These are phyloP conservation scores for Dorcoceras hygrometricum DNA, from an alignment of 257 asterid genomes.

Conservation along the genomic window DNA sequence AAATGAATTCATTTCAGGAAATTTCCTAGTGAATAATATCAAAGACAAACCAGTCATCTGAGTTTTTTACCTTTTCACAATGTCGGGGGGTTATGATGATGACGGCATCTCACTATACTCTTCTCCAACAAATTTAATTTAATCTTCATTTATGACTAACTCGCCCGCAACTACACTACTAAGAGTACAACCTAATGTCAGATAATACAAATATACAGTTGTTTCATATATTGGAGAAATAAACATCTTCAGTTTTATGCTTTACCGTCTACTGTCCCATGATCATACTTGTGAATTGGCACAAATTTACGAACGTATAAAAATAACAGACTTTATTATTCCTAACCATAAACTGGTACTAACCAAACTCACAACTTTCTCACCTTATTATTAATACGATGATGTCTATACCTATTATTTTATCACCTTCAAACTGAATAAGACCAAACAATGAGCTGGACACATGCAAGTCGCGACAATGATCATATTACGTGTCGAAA, in stretches of 20 bases:
- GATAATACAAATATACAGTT: background rate
- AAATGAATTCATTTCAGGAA: background rate
- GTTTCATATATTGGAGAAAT: background rate
- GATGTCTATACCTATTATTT: background rate
- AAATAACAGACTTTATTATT: background rate
- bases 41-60: background rate
- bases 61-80: background rate
- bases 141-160: background rate
- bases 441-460: conserved; percentile 8
- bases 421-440: background rate
- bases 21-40: background rate
- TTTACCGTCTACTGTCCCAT: background rate
- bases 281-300: background rate
- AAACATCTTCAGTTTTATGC: background rate
- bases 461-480: conserved; percentile 23
- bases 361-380: background rate
- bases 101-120: background rate
- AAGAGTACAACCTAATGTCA: background rate
- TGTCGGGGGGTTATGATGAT: background rate
- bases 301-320: background rate
- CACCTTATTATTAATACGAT: background rate
- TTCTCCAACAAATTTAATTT: background rate
- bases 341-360: background rate
- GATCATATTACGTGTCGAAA: conserved; percentile 22
- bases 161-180: background rate